Evolutionary conservation across 805 yeast genomes (phyloP), one percentile per base, ranked within the genome.

Genomic region (Yarrowia hollandica): DNA sequence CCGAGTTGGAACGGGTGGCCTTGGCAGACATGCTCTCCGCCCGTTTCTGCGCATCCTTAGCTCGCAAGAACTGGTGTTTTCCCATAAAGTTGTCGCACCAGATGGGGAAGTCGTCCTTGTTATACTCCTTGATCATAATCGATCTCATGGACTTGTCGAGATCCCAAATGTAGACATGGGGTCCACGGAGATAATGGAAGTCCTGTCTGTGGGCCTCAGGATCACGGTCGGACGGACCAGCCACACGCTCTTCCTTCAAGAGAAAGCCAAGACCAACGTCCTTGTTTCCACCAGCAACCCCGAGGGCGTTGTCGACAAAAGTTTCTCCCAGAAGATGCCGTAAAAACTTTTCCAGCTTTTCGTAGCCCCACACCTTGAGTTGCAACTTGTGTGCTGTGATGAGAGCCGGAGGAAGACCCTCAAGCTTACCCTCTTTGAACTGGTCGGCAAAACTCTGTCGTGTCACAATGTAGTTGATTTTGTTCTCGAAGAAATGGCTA

Each of bases 191-290:
- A 69, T 88, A 88, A 67, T 85, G 84, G 66, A 86, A 81, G 69
- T 92, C 97, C 65, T 88, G 96, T 60, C 96, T 77, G 64, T 80
- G 83, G 1, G 95, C 94, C 62, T 78, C 80, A 11, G 95, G 94
- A 69, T 91, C 97, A 64, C 96, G 81, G 70, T 91, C 97, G 33
- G 86, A 80, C 0, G 96, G 87, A 11, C 97, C 97, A 69, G 82
- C 84, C 12, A 88, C 72, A 67, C 88, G 88, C 68, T 94, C 99
- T 67, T 89, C 90, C 63, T 84, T 83, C 65, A 92, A 78, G 63
- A 92, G 76, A 50, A 35, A 52, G 15, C 58, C 58, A 6, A 52
- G 35, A 22, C 54, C 54, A 19, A 44, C 54, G 12, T 44, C 54
- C 19, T 48, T 33, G 30, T 30, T 30, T n/a, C 55, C 39, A n/a